These are phyloP conservation scores for Brasenia schreberi DNA, from an alignment of 164 flowering plant genomes.

Conservation along the genomic window DNA sequence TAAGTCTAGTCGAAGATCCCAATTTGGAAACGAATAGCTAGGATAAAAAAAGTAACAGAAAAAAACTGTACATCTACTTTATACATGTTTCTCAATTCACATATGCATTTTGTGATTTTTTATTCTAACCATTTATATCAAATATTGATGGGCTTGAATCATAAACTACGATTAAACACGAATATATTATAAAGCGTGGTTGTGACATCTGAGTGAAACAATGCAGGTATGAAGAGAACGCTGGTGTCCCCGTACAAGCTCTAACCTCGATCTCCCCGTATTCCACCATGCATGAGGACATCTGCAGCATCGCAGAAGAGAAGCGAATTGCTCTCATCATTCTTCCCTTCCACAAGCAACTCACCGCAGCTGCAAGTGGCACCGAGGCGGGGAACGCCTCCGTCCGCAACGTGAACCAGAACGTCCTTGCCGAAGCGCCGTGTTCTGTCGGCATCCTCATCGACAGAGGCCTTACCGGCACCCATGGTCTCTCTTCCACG, in stretches of 20 bases:
- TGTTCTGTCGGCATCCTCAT: constrained; percentile 20
- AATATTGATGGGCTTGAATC: too few species aligned
- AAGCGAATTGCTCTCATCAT: constrained; percentile 16
- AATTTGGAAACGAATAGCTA: too few species aligned
- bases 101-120: too few species aligned
- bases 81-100: too few species aligned
- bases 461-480: constrained; percentile 12
- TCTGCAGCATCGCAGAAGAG: constrained; percentile 20
- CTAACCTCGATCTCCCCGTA: constrained; percentile 19
- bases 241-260: constrained; percentile 8
- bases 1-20: too few species aligned
- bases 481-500: constrained; percentile 5
- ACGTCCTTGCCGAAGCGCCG: constrained; percentile 14
- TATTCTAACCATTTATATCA: too few species aligned
- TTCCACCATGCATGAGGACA: constrained; percentile 22
- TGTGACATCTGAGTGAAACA: too few species aligned
- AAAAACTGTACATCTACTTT: too few species aligned
- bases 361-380: constrained; percentile 9
- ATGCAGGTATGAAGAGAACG: neutral
- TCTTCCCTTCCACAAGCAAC: constrained; percentile 24
- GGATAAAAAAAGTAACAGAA: too few species aligned
- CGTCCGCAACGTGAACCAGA: constrained; percentile 16
- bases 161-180: too few species aligned
- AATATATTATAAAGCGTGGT: too few species aligned
- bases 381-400: constrained; percentile 17